phyloP scores from a whole-genome alignment of 108 stramenopile species.

The Heterococcus sp. region DNA sequence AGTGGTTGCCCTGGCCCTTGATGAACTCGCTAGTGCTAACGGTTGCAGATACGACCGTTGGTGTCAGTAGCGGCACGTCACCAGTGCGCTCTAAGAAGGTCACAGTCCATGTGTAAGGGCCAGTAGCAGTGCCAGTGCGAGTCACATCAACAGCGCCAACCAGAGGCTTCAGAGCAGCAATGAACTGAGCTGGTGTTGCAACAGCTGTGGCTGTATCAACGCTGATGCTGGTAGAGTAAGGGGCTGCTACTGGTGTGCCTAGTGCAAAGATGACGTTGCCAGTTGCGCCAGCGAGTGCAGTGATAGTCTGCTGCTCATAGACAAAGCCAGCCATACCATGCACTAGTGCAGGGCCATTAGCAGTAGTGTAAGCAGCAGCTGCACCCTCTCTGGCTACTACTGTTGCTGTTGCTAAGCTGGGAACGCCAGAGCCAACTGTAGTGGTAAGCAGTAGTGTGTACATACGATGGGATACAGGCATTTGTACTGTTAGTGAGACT shows the following conservation, averaged over 20 bases:
- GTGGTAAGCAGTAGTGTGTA: too few relatives aligned
- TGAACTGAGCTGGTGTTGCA: too few relatives aligned
- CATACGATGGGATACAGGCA: background rate
- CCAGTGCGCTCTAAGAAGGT: slow-evolving; percentile 67
- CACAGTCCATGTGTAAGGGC: slow-evolving; percentile 65
- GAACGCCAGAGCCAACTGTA: slow-evolving; percentile 65
- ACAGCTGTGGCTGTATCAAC: background rate
- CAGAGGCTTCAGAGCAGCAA: too few relatives aligned
- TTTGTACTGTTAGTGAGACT: background rate
- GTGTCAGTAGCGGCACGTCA: slow-evolving; percentile 62
- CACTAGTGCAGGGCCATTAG: slow-evolving; percentile 63
- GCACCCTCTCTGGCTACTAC: slow-evolving; percentile 71
- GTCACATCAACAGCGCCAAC: slow-evolving; percentile 59
- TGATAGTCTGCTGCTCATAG: slow-evolving; percentile 68
- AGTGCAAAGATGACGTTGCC: background rate
- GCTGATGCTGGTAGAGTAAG: background rate
- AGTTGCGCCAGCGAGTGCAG: slow-evolving; percentile 11
- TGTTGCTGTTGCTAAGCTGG: slow-evolving; percentile 62
- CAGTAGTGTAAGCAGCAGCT: slow-evolving; percentile 65
- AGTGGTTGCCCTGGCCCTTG: slow-evolving; percentile 71
- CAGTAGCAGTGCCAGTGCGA: slow-evolving; percentile 44
- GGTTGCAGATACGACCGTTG: background rate
- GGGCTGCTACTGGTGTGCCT: slow-evolving; percentile 1
- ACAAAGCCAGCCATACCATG: slow-evolving; percentile 74
- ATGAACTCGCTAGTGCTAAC: slow-evolving; percentile 24